Evolutionary conservation across 1,284 basidiomycete genomes (phyloP), one percentile per base, ranked within the genome.

Genomic region (Singerocomus inundabilis): DNA sequence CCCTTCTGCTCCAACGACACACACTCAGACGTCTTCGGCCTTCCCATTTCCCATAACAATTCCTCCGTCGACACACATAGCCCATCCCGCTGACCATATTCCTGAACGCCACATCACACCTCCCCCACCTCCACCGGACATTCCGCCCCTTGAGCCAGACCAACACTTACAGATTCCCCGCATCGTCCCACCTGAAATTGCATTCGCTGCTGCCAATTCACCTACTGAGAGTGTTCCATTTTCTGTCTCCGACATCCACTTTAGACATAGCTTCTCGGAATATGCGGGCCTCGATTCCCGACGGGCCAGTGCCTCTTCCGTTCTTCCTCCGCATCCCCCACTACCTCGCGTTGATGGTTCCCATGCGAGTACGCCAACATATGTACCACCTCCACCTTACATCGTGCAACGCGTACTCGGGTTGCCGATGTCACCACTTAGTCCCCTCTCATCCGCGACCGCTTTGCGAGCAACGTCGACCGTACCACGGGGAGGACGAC

Each of bases 171-270:
- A 53, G 21, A 46, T 55, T 30, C 59, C 52, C 24, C 51, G 47
- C 8, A 45, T 46, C 10, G 32, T 49, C 9, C 52, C 56, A 30
- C 55, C 51, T 4, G 62, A 56, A 44, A 37, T 56, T 51, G 52
- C 58, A 61, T 37, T 57, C 55, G 16, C 69, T 66, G 29, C 53
- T n/a, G 44, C 61, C 44, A 54, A 37, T 31, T 85, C 85, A 10
- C 84, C 84, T 18, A 82, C 82, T 0, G 82, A 86, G 43, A 86
- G 84, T 46, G 70, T 85, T 46, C 83, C 84, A 1, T 71, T 81
- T 57, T 82, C 85, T n/a, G 76, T 84, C 33, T 84, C 82, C 2
- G 84, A 86, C 35, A 75, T 84, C 45, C 73, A 81, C 56, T 85
- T 84, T 70, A 72, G 80, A 42, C 75, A 80, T 52, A 76, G 73